A percentile compares a stretch with the other conserved stretches of the same genome.
Conservation (phyloP, 768 basidiomycete species). For the Termitomyces sp. region DNA sequence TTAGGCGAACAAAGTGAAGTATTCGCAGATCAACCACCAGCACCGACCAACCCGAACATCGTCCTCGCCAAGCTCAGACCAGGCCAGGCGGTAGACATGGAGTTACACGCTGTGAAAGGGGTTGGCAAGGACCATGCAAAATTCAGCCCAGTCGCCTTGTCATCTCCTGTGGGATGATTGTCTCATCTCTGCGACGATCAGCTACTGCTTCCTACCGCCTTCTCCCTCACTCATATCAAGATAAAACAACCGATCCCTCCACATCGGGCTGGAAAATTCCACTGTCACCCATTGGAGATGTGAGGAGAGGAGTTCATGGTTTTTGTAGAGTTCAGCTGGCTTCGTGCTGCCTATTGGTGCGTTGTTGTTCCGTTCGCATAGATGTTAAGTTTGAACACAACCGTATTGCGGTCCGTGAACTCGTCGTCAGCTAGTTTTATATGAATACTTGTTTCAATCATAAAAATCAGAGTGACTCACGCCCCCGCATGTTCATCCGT, state of each 20-base stretch:
- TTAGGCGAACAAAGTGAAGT: slow-evolving; percentile 74
- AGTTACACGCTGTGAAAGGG: slow-evolving; percentile 89
- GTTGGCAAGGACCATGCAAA: slow-evolving; percentile 96
- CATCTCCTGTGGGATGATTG: neutral
- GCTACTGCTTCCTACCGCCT: slow-evolving; percentile 96
- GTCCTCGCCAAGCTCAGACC: slow-evolving; percentile 90
- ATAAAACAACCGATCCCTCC: slow-evolving; percentile 74
- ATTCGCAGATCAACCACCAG: slow-evolving; percentile 51
- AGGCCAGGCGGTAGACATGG: slow-evolving; percentile 82
- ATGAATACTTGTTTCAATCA: neutral
- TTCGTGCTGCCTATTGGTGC: slow-evolving; percentile 51
- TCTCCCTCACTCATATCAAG: slow-evolving; percentile 80
- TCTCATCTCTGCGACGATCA: slow-evolving; percentile 24
- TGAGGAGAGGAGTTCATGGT: slow-evolving; percentile 64
- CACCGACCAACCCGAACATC: slow-evolving; percentile 75
- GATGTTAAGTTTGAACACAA: slow-evolving; percentile 79
- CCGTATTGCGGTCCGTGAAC: slow-evolving; percentile 79
- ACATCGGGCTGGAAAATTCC: slow-evolving; percentile 76
- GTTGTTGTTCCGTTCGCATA: slow-evolving; percentile 59
- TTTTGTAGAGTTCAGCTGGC: slow-evolving; percentile 63
- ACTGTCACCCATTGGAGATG: slow-evolving; percentile 75
- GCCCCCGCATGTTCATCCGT: slow-evolving; percentile 53
- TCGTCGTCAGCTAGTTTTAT: slow-evolving; percentile 51
- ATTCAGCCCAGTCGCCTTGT: slow-evolving; percentile 76
- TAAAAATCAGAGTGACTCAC: slow-evolving; percentile 16